Base-by-base conservation (phyloP, 805 yeast genomes). In the Starmerella powellii region DNA sequence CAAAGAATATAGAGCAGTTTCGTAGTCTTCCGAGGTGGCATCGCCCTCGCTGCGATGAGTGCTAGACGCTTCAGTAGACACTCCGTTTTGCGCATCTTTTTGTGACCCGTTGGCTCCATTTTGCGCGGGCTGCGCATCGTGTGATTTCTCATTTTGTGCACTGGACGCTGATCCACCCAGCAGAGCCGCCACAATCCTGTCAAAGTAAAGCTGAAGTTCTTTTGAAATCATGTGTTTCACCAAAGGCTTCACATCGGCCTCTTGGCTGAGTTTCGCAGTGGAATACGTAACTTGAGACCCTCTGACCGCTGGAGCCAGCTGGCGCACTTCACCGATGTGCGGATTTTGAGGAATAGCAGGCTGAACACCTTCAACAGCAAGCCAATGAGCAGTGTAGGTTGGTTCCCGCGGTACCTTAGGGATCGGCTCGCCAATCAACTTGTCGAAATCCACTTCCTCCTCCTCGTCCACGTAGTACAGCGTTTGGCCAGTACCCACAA, bases 271-370 rank as follows among this genome's bases (percentile, higher is more conserved):
- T 1, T 65, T 55, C 1, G 69, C 57, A n/a, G 64, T 73, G 42
- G 80, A 61, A 38, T 77, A 68, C 59, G 80, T 67, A 49, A 76
- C 76, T 57, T 78, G 81, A 2, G 95, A 85, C 30, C 96, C 97
- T 53, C 95, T 71, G 33, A 77, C 70, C 23, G 76, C 68, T 4
- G 94, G 85, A 16, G 94, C 82, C 42, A 84, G 64, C 27, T 75
- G 72, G 57, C 78, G 76, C 48, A 88, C 78, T 52, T 87, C 96
- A 38, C 76, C 70, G 13, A 48, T 41, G 38, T 79, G 72, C 19
- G 99, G 99, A 63, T 91, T 91, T 63, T 93, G 98, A 2, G 96
- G 94, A 42, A 91, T 88, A 26, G 91, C 79, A 1, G 99, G 98
- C 58, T 91, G 99, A 8, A 91, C 94, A 44, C 99, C 99, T 62